Evolutionary conservation across 1,284 basidiomycete genomes (phyloP).

Genomic region (Sporisorium exsertum): DNA sequence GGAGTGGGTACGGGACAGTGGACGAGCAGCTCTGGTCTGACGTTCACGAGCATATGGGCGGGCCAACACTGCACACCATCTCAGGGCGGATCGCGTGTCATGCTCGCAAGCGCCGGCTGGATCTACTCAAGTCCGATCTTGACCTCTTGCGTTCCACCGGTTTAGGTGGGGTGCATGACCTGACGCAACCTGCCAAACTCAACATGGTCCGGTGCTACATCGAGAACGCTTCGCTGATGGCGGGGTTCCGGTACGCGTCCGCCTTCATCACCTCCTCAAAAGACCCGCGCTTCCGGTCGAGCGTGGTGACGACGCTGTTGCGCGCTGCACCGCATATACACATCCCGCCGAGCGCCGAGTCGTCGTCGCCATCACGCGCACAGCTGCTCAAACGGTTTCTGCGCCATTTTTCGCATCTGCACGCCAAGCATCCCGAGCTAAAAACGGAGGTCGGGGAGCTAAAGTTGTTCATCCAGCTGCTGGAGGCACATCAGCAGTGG

Average conservation of each 20-base stretch:
- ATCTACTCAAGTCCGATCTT: slow-evolving; percentile 34
- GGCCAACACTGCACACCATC: slow-evolving; percentile 29
- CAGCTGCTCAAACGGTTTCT: slow-evolving; percentile 36
- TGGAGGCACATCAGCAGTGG: slow-evolving; percentile 24
- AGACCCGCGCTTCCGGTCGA: background rate
- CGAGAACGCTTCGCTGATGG: slow-evolving; percentile 20
- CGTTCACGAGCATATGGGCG: slow-evolving; percentile 13
- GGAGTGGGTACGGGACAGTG: background rate
- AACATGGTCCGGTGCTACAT: slow-evolving; percentile 27
- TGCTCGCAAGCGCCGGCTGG: slow-evolving; percentile 20
- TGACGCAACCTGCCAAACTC: slow-evolving; percentile 22
- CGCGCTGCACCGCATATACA: slow-evolving; percentile 22
- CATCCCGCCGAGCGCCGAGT: background rate
- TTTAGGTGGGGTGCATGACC: slow-evolving; percentile 13
- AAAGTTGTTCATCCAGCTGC: slow-evolving; percentile 21
- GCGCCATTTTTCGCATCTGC: slow-evolving; percentile 25
- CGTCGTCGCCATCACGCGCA: slow-evolving; percentile 21
- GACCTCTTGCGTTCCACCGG: slow-evolving; percentile 10
- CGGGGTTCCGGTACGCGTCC: slow-evolving; percentile 16
- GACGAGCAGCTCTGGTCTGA: slow-evolving; percentile 44
- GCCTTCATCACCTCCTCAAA: background rate
- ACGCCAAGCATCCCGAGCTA: slow-evolving; percentile 8
- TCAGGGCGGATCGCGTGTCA: slow-evolving; percentile 44
- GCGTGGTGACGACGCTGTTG: slow-evolving; percentile 27
- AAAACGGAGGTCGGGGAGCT: slow-evolving; percentile 16